Evolutionary conservation across 1,284 basidiomycete genomes (phyloP).

Genomic region (Pyrrhoderma noxium): DNA sequence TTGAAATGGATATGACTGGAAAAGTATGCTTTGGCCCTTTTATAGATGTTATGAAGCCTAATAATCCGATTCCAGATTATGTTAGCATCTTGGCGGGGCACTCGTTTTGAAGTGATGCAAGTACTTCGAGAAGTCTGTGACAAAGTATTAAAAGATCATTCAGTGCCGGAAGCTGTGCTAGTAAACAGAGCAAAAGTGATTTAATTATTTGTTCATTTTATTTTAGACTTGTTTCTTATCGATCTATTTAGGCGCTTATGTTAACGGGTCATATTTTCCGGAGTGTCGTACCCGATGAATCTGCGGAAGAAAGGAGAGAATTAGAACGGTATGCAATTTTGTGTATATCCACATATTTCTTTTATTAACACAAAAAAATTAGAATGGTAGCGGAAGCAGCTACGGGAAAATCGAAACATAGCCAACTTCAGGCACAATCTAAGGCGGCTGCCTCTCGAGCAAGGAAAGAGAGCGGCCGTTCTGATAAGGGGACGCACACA

Average conservation of each 20-base stretch:
- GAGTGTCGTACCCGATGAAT: conserved; percentile 73
- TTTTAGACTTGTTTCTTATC: conserved; percentile 4
- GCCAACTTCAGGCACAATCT: conserved; percentile 30
- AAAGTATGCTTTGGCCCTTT: conserved; percentile 44
- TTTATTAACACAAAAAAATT: not conserved
- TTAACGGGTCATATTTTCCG: conserved; percentile 86
- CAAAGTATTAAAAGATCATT: conserved; percentile 71
- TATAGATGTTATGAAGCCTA: not conserved
- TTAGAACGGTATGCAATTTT: conserved; percentile 63
- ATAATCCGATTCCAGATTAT: conserved; percentile 52
- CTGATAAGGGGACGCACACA: not conserved
- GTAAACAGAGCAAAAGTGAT: conserved; percentile 76
- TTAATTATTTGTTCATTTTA: conserved; percentile 6
- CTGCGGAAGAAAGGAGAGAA: conserved; percentile 86
- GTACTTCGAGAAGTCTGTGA: conserved; percentile 79
- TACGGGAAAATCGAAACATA: conserved; percentile 54
- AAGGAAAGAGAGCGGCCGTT: not conserved
- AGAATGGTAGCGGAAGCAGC: conserved; percentile 67
- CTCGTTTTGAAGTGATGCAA: conserved; percentile 85
- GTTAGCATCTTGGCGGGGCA: conserved; percentile 92
- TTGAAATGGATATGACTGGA: conserved; percentile 93
- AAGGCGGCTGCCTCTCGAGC: conserved; percentile 22
- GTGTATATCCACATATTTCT: conserved; percentile 11
- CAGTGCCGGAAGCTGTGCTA: conserved; percentile 61
- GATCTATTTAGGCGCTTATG: conserved; percentile 56